Evolutionary conservation across 805 yeast genomes (phyloP).

Genomic region (Clavispora carvajalis): DNA sequence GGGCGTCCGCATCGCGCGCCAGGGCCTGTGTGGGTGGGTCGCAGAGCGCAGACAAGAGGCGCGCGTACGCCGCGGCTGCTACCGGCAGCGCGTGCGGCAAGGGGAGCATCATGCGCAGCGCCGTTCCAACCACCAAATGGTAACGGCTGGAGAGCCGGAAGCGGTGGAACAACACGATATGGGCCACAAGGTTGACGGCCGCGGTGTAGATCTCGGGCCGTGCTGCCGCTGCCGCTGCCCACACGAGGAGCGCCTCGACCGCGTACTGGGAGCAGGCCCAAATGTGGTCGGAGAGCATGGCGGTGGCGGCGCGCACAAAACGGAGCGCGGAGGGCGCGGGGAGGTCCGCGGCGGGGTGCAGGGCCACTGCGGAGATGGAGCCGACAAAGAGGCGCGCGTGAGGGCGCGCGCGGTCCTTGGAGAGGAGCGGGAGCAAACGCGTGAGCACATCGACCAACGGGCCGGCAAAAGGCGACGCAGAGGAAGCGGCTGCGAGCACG

Average conservation of each 20-base stretch:
- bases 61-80: constrained; percentile 42
- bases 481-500: constrained; percentile 15
- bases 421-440: constrained; percentile 11
- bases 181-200: constrained; percentile 50
- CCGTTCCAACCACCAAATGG: constrained; percentile 52
- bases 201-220: constrained; percentile 30
- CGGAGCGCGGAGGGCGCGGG: constrained; percentile 5
- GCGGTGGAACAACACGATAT: constrained; percentile 62
- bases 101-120: constrained; percentile 47
- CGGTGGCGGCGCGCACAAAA: constrained; percentile 27
- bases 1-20: constrained; percentile 23
- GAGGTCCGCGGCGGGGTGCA: constrained; percentile 5
- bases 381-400: constrained; percentile 19
- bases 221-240: constrained; percentile 49
- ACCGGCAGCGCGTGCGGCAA: constrained; percentile 24
- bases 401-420: constrained; percentile 7
- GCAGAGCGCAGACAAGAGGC: constrained; percentile 64
- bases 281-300: constrained; percentile 41
- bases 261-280: constrained; percentile 65
- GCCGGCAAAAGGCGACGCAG: constrained; percentile 4
- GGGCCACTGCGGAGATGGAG: constrained; percentile 21
- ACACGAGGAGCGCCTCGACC: constrained; percentile 46
- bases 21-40: constrained; percentile 51
- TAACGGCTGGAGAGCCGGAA: constrained; percentile 66
- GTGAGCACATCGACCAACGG: constrained; percentile 18